Percentiles rank a stretch among this genome's conserved stretches.
Conservation (phyloP, 169 alveolate species). For the Cytauxzoon felis region DNA sequence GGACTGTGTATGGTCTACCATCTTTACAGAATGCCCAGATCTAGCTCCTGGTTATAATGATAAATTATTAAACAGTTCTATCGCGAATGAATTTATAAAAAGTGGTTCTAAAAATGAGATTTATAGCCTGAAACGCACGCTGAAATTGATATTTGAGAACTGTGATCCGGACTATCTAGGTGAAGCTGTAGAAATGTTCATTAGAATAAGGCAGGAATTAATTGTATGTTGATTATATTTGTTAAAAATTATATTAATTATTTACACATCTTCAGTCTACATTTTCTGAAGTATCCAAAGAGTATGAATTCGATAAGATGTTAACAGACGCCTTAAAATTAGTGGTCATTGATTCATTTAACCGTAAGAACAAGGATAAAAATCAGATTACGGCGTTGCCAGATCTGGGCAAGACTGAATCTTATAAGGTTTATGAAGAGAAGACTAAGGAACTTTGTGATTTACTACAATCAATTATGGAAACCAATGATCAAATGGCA, state of each 20-base stretch:
- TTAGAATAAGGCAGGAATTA: constrained; percentile 39
- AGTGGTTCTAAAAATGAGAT: background rate
- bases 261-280: constrained; percentile 21
- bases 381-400: no score
- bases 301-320: constrained; percentile 21
- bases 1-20: constrained; percentile 52
- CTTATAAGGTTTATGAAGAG: no score
- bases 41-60: constrained; percentile 45
- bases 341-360: constrained; percentile 43
- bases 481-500: no score
- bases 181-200: constrained; percentile 28
- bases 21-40: constrained; percentile 48
- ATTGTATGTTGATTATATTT: constrained; percentile 20
- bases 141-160: constrained; percentile 27
- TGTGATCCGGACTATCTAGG: constrained; percentile 46
- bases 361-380: constrained; percentile 51
- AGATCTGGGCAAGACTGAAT: no score
- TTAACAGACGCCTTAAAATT: constrained; percentile 30
- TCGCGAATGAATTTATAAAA: constrained; percentile 23
- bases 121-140: constrained; percentile 42
- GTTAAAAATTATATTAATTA: background rate
- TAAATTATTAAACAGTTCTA: constrained; percentile 34
- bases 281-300: constrained; percentile 24
- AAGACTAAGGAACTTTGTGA: no score
- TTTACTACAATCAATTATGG: no score